These are phyloP conservation scores for Limnanthes douglasii DNA, from an alignment of 345 rosid species.

Conservation along the genomic window DNA sequence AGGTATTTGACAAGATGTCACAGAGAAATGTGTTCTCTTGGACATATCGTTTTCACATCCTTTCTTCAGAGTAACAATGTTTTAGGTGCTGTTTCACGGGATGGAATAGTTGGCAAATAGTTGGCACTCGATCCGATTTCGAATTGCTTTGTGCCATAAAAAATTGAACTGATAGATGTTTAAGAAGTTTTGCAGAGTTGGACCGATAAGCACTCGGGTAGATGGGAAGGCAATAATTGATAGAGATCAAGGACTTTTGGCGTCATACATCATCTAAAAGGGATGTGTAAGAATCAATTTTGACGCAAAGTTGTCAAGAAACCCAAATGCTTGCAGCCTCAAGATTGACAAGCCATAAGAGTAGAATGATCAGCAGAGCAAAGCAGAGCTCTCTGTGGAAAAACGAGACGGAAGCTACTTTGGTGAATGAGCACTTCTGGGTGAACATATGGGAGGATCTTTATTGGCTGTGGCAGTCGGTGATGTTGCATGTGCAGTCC, in stretches of 20 bases:
- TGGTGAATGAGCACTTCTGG: constrained; percentile 94
- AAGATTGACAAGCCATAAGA: constrained; percentile 24
- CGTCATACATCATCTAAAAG: constrained; percentile 70
- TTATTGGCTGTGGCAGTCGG: constrained; percentile 75
- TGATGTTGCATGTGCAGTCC: constrained; percentile 60
- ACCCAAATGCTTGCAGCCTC: constrained; percentile 56
- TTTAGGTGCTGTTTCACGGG: too few species aligned
- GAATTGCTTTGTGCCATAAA: too few species aligned
- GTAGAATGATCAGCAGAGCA: constrained; percentile 15
- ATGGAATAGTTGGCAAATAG: too few species aligned
- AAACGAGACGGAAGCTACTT: constrained; percentile 86
- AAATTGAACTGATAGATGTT: too few species aligned
- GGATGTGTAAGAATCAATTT: constrained; percentile 68
- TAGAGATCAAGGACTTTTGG: constrained; percentile 39
- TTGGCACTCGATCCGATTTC: too few species aligned
- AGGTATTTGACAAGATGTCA: too few species aligned
- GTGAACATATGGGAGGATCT: constrained; percentile 57
- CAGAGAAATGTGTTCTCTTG: too few species aligned
- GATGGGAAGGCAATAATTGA: too few species aligned
- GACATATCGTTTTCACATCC: too few species aligned
- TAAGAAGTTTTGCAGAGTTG: too few species aligned
- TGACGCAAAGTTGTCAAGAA: constrained; percentile 30
- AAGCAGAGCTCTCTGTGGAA: constrained; percentile 36
- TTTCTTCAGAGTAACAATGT: too few species aligned
- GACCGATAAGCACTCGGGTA: too few species aligned